Evolutionary conservation across 2,329 filamentous ascomycete genomes (phyloP).

Genomic region (Diaporthe vexans): DNA sequence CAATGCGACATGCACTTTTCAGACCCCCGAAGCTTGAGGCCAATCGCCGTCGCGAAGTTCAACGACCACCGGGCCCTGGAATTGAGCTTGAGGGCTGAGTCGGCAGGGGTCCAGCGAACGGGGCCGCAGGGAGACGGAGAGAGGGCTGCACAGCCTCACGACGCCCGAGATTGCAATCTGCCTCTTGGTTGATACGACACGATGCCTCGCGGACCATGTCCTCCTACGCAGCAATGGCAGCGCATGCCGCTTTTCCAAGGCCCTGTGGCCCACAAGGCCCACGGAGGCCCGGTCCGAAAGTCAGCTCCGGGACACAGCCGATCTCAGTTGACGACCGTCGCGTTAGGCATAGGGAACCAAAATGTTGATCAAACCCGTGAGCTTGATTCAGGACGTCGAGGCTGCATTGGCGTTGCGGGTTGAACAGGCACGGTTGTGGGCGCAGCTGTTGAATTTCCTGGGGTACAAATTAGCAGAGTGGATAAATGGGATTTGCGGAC

Average conservation of each 20-base stretch:
- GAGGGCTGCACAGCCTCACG: constrained; percentile 37
- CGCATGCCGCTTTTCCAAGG: not conserved
- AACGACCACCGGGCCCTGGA: constrained; percentile 5
- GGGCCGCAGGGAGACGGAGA: not conserved
- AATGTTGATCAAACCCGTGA: constrained; percentile 24
- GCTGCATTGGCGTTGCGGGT: constrained; percentile 4
- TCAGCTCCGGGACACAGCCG: constrained; percentile 22
- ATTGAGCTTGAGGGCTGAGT: constrained; percentile 34
- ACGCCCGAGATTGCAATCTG: constrained; percentile 40
- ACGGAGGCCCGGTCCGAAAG: constrained; percentile 30
- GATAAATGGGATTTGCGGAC: constrained; percentile 14
- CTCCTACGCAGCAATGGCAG: not conserved
- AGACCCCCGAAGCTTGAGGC: not conserved
- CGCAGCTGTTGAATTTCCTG: constrained; percentile 24
- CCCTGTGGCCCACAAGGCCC: not conserved
- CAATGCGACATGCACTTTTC: constrained; percentile 17
- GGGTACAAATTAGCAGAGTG: constrained; percentile 26
- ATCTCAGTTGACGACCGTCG: constrained; percentile 9
- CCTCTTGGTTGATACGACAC: constrained; percentile 9
- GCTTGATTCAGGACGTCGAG: constrained; percentile 10
- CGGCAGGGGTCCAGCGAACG: constrained; percentile 1
- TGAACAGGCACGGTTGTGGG: not conserved
- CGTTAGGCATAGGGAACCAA: constrained; percentile 5
- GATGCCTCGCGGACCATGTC: not conserved
- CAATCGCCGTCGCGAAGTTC: constrained; percentile 9